A percentile compares a stretch with the other conserved stretches of the same genome.
Conservation (phyloP, 1,139 yeast species). For the Pichia sp. region DNA sequence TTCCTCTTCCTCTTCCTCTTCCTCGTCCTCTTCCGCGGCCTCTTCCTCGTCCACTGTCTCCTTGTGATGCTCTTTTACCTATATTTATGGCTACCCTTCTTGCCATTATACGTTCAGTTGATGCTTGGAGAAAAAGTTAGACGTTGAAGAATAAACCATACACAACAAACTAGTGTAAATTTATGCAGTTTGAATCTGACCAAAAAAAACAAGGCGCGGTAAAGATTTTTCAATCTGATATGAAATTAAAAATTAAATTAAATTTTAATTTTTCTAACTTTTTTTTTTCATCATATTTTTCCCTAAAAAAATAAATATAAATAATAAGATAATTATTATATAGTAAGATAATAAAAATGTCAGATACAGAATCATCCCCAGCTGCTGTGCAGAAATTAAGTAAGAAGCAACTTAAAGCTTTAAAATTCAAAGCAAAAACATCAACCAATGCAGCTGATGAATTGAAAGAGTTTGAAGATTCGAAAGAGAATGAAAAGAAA, state of each 20-base stretch:
- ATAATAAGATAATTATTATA: neutral
- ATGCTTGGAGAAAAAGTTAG: neutral
- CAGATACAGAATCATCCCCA: slow-evolving; percentile 7
- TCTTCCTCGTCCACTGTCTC: neutral
- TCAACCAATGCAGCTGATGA: slow-evolving; percentile 35
- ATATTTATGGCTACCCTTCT: slow-evolving; percentile 16
- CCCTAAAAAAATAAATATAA: neutral
- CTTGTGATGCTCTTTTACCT: neutral
- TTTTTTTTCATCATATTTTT: neutral
- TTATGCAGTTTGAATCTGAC: neutral
- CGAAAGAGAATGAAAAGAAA: slow-evolving; percentile 24
- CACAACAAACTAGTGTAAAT: neutral
- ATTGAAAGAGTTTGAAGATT: slow-evolving; percentile 26
- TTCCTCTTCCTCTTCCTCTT: neutral
- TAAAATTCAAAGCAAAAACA: slow-evolving; percentile 55
- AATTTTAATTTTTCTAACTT: neutral
- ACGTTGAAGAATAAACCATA: neutral
- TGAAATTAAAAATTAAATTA: too few species aligned
- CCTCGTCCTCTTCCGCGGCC: neutral
- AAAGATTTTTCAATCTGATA: neutral
- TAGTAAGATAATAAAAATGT: neutral
- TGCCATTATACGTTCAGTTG: slow-evolving; percentile 7
- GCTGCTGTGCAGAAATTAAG: slow-evolving; percentile 43
- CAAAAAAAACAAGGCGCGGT: slow-evolving; percentile 3
- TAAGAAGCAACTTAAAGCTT: slow-evolving; percentile 74